phyloP scores from a whole-genome alignment of 2,329 filamentous ascomycete species.

The Trichoderma guizhouense region DNA sequence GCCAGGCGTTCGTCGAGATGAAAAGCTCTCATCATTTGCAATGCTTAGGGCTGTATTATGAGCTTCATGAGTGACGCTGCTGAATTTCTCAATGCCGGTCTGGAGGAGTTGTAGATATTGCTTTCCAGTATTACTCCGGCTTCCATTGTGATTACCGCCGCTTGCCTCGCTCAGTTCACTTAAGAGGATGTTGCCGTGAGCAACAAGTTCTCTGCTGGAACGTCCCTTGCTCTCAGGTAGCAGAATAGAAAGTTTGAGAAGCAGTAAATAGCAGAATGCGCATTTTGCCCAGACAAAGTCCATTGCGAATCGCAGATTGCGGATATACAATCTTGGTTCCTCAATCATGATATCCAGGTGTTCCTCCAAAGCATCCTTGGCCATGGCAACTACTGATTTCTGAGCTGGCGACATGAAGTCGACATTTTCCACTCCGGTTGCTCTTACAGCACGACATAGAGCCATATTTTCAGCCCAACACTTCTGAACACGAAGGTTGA shows the following conservation, averaged over 20 bases:
- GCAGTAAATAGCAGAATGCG: slow-evolving; percentile 53
- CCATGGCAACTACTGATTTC: slow-evolving; percentile 45
- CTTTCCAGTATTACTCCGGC: slow-evolving; percentile 34
- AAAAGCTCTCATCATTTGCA: not conserved
- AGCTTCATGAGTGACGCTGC: slow-evolving; percentile 15
- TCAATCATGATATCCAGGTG: slow-evolving; percentile 48
- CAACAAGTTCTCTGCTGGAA: slow-evolving; percentile 20
- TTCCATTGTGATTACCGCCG: slow-evolving; percentile 20
- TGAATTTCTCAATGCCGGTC: slow-evolving; percentile 26
- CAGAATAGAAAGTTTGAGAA: slow-evolving; percentile 50
- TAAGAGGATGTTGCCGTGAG: slow-evolving; percentile 23
- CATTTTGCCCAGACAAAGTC: slow-evolving; percentile 59
- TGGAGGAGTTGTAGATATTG: slow-evolving; percentile 28
- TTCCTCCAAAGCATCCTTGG: slow-evolving; percentile 48
- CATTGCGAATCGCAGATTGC: slow-evolving; percentile 51
- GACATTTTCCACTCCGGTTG: slow-evolving; percentile 30
- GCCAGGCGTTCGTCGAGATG: not conserved
- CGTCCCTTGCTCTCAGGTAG: slow-evolving; percentile 37
- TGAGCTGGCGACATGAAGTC: slow-evolving; percentile 47
- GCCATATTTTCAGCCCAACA: slow-evolving; percentile 54
- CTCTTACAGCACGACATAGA: slow-evolving; percentile 48
- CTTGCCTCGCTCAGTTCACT: slow-evolving; percentile 27
- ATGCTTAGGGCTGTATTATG: not conserved
- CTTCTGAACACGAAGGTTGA: slow-evolving; percentile 49
- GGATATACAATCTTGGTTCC: slow-evolving; percentile 46